Evolutionary conservation across 176 grass and related monocot genomes (phyloP).

Genomic region (Panicum miliaceum): DNA sequence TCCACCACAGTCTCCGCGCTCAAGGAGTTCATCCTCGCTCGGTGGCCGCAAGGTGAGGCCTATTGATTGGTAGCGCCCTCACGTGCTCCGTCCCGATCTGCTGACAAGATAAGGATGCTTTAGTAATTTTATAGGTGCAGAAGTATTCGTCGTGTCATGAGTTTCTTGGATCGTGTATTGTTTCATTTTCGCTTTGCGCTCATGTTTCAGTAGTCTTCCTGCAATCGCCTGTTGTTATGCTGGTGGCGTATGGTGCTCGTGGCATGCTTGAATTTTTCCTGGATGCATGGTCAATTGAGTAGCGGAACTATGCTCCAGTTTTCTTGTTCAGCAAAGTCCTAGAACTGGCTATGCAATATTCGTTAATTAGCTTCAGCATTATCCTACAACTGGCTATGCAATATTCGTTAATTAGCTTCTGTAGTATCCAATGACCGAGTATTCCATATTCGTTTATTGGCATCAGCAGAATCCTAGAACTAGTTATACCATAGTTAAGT

Average conservation of each 20-base stretch:
- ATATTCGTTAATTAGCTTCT: slow-evolving; percentile 18
- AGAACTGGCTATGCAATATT: not conserved
- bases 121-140: slow-evolving; percentile 10
- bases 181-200: slow-evolving; percentile 14
- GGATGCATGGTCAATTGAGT: slow-evolving; percentile 21
- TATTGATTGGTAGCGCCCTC: slow-evolving; percentile 15
- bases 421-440: not conserved
- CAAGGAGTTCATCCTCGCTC: slow-evolving; percentile 86
- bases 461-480: not conserved
- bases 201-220: not conserved
- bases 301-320: not conserved
- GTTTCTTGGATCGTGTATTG: slow-evolving; percentile 30
- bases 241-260: not conserved
- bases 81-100: slow-evolving; percentile 15
- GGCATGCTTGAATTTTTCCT: slow-evolving; percentile 1
- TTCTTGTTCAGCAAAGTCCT: not conserved
- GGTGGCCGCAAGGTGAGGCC: slow-evolving; percentile 88
- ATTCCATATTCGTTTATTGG: not conserved
- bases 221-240: not conserved
- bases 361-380: not conserved
- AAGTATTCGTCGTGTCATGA: slow-evolving; percentile 5
- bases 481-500: not conserved
- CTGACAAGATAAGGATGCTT: not conserved
- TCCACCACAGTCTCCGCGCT: slow-evolving; percentile 76
- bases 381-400: not conserved